Percentiles rank a stretch among this genome's conserved stretches.
Conservation (phyloP, 2,329 filamentous ascomycete species). For the Colletotrichum brevisporum region DNA sequence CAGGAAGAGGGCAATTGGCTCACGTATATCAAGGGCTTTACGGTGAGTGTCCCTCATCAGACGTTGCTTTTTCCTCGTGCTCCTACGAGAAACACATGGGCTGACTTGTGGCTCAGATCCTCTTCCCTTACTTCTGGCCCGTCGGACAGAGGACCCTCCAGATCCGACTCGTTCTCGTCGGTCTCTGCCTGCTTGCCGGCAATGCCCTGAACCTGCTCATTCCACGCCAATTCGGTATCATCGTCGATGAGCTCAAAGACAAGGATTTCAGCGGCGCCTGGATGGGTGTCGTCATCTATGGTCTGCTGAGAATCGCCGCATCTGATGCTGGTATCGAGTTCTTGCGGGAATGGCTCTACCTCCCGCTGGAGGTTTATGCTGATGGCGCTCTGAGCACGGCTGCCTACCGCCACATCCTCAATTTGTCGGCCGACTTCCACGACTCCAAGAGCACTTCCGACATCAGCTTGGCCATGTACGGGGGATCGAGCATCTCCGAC, state of each 20-base stretch:
- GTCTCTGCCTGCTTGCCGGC: constrained; percentile 76
- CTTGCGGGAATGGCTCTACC: constrained; percentile 68
- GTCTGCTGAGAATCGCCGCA: constrained; percentile 63
- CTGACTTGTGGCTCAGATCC: constrained; percentile 62
- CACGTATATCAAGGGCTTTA: constrained; percentile 81
- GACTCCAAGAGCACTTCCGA: constrained; percentile 73
- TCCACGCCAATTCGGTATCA: constrained; percentile 84
- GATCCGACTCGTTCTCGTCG: constrained; percentile 75
- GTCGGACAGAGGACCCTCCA: constrained; percentile 76
- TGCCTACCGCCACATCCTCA: constrained; percentile 72
- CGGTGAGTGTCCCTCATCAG: constrained; percentile 54
- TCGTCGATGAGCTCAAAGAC: constrained; percentile 76
- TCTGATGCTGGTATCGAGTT: constrained; percentile 70
- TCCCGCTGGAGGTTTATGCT: constrained; percentile 70
- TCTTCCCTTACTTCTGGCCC: constrained; percentile 86
- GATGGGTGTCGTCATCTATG: constrained; percentile 67
- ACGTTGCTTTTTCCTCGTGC: neutral
- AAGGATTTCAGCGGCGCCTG: constrained; percentile 55
- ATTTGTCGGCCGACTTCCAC: constrained; percentile 74
- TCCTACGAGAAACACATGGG: neutral
- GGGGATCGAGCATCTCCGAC: constrained; percentile 67
- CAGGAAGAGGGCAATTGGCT: constrained; percentile 83
- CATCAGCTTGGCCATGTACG: constrained; percentile 69
- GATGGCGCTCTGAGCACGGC: constrained; percentile 67
- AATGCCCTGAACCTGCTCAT: constrained; percentile 83